Evolutionary conservation across 495 filamentous ascomycete genomes (phyloP).

Genomic region (Lophiotrema nucula): DNA sequence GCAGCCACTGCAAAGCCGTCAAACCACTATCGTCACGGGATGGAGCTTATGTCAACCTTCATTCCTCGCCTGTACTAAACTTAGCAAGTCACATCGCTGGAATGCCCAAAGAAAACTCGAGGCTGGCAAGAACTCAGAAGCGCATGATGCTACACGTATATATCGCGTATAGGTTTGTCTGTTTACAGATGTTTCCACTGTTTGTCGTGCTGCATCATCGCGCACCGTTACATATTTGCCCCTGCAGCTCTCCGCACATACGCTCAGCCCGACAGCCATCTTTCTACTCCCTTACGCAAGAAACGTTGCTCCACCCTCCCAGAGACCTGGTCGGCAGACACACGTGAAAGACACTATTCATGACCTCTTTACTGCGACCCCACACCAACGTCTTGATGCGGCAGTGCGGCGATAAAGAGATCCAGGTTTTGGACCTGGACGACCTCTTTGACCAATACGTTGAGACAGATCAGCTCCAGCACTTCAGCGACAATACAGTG

Average conservation of each 20-base stretch:
- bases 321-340: slow-evolving; percentile 16
- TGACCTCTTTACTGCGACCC: slow-evolving; percentile 25
- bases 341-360: slow-evolving; percentile 34
- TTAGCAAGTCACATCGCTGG: slow-evolving; percentile 17
- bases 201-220: slow-evolving; percentile 33
- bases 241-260: slow-evolving; percentile 25
- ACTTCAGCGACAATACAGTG: slow-evolving; percentile 29
- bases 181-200: slow-evolving; percentile 21
- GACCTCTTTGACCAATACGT: slow-evolving; percentile 46
- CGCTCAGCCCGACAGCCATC: slow-evolving; percentile 3
- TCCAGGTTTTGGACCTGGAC: slow-evolving; percentile 38
- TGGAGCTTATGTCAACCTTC: slow-evolving; percentile 21
- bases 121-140: slow-evolving; percentile 29
- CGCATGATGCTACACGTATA: slow-evolving; percentile 18
- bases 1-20: slow-evolving; percentile 18
- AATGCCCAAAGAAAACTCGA: slow-evolving; percentile 20
- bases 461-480: slow-evolving; percentile 40
- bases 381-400: slow-evolving; percentile 36
- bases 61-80: slow-evolving; percentile 28
- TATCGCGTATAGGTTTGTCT: slow-evolving; percentile 34
- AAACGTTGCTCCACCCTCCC: slow-evolving; percentile 12
- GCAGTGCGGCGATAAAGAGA: slow-evolving; percentile 41
- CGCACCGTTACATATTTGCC: too few relatives aligned
- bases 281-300: slow-evolving; percentile 1
- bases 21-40: slow-evolving; percentile 21